phyloP scores from a whole-genome alignment of 2,329 filamentous ascomycete species.

The Aspergillus transmontanensis region DNA sequence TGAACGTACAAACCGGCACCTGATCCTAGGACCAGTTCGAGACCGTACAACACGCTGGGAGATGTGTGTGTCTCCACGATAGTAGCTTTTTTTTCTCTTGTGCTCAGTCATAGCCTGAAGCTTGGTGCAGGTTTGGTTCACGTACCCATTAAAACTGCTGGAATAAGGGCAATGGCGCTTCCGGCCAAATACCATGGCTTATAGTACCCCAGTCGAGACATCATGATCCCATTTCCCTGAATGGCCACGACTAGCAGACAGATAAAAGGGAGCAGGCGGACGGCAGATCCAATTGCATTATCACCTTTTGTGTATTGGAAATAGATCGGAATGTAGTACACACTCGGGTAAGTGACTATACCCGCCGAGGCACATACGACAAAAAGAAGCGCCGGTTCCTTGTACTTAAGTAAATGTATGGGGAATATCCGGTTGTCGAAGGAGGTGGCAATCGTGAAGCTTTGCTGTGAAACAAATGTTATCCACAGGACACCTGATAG shows the following conservation, averaged over 20 bases:
- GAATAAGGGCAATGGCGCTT: neutral
- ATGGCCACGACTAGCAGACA: constrained; percentile 25
- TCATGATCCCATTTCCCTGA: constrained; percentile 23
- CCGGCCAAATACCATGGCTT: constrained; percentile 30
- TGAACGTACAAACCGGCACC: no score
- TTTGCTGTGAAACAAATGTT: constrained; percentile 52
- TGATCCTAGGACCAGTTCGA: no score
- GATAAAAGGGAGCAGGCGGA: constrained; percentile 37
- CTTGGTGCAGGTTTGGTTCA: no score
- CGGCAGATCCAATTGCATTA: constrained; percentile 28
- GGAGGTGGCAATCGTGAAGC: constrained; percentile 47
- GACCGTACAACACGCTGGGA: no score
- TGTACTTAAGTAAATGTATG: constrained; percentile 18
- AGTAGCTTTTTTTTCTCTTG: no score
- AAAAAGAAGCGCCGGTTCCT: constrained; percentile 47
- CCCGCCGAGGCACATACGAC: constrained; percentile 34
- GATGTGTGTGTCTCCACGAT: no score
- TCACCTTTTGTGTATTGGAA: constrained; percentile 56
- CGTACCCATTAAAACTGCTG: neutral
- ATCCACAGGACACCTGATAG: constrained; percentile 49
- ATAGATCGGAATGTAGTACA: constrained; percentile 59
- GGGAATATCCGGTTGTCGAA: constrained; percentile 52
- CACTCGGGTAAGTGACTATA: constrained; percentile 12
- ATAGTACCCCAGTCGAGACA: constrained; percentile 26
- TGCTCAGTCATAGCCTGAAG: no score